phyloP scores from a whole-genome alignment of 169 alveolate species.

The Eimeria sp. region DNA sequence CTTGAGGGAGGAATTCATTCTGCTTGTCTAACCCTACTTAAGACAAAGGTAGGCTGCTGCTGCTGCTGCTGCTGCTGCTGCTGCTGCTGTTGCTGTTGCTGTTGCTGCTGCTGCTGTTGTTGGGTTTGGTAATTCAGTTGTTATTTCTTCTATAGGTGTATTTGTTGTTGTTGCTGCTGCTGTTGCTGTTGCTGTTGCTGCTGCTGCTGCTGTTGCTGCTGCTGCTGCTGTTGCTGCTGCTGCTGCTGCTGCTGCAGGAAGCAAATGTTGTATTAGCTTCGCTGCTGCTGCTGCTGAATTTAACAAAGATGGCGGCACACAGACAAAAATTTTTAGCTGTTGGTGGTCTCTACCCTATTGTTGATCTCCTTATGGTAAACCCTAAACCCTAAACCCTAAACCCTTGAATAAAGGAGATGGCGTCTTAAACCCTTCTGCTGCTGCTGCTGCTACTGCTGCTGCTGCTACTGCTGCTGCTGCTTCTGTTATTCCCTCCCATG shows the following conservation, averaged over 20 bases:
- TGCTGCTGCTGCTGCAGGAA: neutral
- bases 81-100: neutral
- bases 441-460: neutral
- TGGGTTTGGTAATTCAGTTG: neutral
- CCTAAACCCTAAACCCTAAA: slow-evolving; percentile 61
- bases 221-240: too few relatives aligned
- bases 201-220: neutral
- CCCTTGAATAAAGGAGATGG: neutral
- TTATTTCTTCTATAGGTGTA: neutral
- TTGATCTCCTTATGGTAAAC: neutral
- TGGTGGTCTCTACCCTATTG: neutral
- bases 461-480: neutral
- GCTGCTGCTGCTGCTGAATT: slow-evolving; percentile 38
- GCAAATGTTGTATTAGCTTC: neutral
- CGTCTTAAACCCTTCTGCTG: neutral
- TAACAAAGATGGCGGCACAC: neutral
- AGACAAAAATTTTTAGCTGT: too few relatives aligned
- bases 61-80: slow-evolving; percentile 19
- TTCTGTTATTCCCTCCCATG: neutral
- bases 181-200: too few relatives aligned
- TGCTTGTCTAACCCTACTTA: slow-evolving; percentile 2
- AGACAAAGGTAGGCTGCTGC: neutral
- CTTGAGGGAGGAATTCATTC: slow-evolving; percentile 13
- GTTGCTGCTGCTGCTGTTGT: neutral
- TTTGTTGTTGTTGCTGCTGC: neutral